These are phyloP conservation scores for Colletotrichum neosansevieriae DNA, from an alignment of 2,329 filamentous ascomycete genomes.

Conservation along the genomic window DNA sequence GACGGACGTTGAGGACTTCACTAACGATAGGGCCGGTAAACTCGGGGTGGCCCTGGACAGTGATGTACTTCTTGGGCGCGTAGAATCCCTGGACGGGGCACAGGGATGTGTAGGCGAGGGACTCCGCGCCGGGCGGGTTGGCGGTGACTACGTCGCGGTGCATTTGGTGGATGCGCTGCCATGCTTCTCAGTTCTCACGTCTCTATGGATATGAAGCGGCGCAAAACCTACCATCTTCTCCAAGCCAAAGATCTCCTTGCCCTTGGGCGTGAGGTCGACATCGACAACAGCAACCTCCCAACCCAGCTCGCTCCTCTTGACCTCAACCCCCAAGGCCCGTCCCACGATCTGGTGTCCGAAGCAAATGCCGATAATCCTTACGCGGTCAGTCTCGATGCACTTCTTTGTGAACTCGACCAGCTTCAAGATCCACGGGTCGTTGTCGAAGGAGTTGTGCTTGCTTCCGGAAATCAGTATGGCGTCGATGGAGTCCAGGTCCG, in stretches of 20 bases:
- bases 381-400: slow-evolving; percentile 69
- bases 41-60: slow-evolving; percentile 89
- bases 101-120: slow-evolving; percentile 72
- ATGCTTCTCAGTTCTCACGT: too few species aligned
- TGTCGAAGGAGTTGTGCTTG: slow-evolving; percentile 80
- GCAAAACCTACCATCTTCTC: slow-evolving; percentile 64
- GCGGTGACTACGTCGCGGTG: slow-evolving; percentile 81
- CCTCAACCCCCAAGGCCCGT: slow-evolving; percentile 75
- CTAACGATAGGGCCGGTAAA: slow-evolving; percentile 79
- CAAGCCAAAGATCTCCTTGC: slow-evolving; percentile 77
- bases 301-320: slow-evolving; percentile 74
- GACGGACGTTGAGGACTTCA: slow-evolving; percentile 74
- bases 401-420: slow-evolving; percentile 76
- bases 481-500: slow-evolving; percentile 79
- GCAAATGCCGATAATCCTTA: slow-evolving; percentile 83
- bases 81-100: slow-evolving; percentile 89
- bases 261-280: slow-evolving; percentile 75
- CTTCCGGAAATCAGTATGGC: slow-evolving; percentile 84
- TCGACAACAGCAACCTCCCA: slow-evolving; percentile 87
- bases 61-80: slow-evolving; percentile 72
- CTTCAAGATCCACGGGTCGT: slow-evolving; percentile 80
- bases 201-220: not conserved
- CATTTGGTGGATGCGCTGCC: slow-evolving; percentile 83
- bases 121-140: slow-evolving; percentile 71
- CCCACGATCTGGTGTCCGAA: slow-evolving; percentile 91